Evolutionary conservation across 768 basidiomycete genomes (phyloP).

Genomic region (Hericium alpestre): DNA sequence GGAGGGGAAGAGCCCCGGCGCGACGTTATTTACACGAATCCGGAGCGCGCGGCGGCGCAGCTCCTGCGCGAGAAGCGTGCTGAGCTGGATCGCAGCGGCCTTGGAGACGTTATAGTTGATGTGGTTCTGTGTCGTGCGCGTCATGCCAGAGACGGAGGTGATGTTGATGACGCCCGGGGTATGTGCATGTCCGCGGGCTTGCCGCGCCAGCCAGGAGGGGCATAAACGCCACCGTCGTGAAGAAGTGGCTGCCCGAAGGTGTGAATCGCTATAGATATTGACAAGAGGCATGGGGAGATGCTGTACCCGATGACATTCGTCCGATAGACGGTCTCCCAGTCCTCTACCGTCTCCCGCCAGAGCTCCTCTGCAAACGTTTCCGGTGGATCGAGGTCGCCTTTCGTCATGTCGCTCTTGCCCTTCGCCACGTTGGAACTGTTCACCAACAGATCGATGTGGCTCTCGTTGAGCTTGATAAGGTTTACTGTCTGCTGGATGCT

Average conservation of each 20-base stretch:
- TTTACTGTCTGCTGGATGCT: slow-evolving; percentile 18
- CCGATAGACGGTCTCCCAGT: slow-evolving; percentile 23
- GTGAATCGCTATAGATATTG: neutral
- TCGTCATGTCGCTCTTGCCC: slow-evolving; percentile 17
- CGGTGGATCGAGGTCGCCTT: slow-evolving; percentile 18
- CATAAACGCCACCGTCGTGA: slow-evolving; percentile 34
- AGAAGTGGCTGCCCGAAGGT: slow-evolving; percentile 23
- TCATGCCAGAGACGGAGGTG: slow-evolving; percentile 33
- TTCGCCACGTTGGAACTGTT: slow-evolving; percentile 23
- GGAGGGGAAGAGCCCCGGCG: slow-evolving; percentile 26
- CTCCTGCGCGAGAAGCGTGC: slow-evolving; percentile 25
- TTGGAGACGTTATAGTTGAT: slow-evolving; percentile 38
- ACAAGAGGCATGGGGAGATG: neutral
- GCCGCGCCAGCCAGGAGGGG: slow-evolving; percentile 30
- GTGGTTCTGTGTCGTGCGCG: slow-evolving; percentile 29
- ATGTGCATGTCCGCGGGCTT: slow-evolving; percentile 10
- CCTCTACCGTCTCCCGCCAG: slow-evolving; percentile 19
- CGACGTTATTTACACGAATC: slow-evolving; percentile 27
- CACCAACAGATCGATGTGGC: slow-evolving; percentile 22
- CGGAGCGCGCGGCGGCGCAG: slow-evolving; percentile 19
- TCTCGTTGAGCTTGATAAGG: slow-evolving; percentile 17
- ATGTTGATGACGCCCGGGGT: slow-evolving; percentile 32
- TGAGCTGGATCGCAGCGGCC: slow-evolving; percentile 27
- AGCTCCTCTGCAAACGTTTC: slow-evolving; percentile 19
- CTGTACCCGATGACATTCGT: slow-evolving; percentile 24